Percentiles rank a stretch among this genome's conserved stretches.
Evolutionary conservation across 2,329 filamentous ascomycete species (phyloP).

Genomic region (Macroventuria anomochaeta): DNA sequence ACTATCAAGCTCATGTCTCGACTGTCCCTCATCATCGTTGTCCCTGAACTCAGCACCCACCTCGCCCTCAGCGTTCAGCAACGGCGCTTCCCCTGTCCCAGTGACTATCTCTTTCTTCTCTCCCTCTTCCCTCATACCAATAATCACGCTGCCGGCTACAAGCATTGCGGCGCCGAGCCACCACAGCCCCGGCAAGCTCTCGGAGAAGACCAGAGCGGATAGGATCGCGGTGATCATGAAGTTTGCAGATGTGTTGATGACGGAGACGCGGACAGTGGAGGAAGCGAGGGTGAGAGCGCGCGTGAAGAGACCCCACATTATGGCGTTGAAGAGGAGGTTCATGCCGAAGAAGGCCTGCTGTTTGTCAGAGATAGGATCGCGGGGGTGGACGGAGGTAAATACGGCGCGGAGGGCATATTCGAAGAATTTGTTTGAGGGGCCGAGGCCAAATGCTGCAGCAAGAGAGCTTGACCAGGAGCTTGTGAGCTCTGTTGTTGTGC

Average conservation of each 20-base stretch:
- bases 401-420: slow-evolving; percentile 61
- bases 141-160: slow-evolving; percentile 78
- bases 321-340: slow-evolving; percentile 76
- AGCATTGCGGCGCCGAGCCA: slow-evolving; percentile 76
- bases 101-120: slow-evolving; percentile 40
- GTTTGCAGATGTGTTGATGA: slow-evolving; percentile 83
- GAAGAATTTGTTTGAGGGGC: slow-evolving; percentile 54
- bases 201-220: slow-evolving; percentile 73
- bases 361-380: not conserved
- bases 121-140: slow-evolving; percentile 71
- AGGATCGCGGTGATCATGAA: slow-evolving; percentile 79
- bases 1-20: slow-evolving; percentile 39
- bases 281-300: slow-evolving; percentile 74
- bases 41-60: slow-evolving; percentile 47
- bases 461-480: slow-evolving; percentile 59
- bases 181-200: slow-evolving; percentile 75
- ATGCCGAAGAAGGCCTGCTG: slow-evolving; percentile 73
- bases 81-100: slow-evolving; percentile 28
- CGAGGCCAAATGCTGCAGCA: slow-evolving; percentile 56
- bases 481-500: slow-evolving; percentile 67
- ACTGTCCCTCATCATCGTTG: slow-evolving; percentile 31
- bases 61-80: slow-evolving; percentile 26
- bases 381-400: not conserved
- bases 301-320: slow-evolving; percentile 88
- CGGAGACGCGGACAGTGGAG: slow-evolving; percentile 79